Conservation (phyloP, 179 eudicot species). For the Actinidia arguta region DNA sequence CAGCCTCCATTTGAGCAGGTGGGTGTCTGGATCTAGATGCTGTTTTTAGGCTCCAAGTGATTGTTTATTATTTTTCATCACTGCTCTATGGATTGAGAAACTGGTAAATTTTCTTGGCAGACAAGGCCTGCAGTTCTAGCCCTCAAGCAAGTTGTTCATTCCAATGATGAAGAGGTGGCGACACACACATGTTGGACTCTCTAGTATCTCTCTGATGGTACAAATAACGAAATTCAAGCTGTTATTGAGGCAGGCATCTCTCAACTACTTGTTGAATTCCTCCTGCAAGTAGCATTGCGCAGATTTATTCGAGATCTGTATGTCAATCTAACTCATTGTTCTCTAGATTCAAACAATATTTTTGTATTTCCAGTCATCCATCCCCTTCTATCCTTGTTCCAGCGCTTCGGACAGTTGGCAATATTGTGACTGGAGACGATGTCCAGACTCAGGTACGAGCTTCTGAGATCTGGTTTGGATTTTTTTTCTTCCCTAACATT, state of each 20-base stretch:
- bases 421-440: conserved; percentile 91
- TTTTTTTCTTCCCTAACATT: background rate
- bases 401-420: conserved; percentile 90
- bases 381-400: conserved; percentile 83
- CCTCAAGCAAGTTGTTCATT: conserved; percentile 72
- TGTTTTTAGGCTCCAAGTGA: background rate
- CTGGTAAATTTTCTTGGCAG: conserved; percentile 30
- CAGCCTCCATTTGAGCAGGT: conserved; percentile 67
- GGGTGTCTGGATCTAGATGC: background rate
- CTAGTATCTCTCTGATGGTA: conserved; percentile 87
- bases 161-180: conserved; percentile 84
- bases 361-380: conserved; percentile 59
- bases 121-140: conserved; percentile 73
- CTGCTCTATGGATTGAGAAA: background rate
- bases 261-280: conserved; percentile 80
- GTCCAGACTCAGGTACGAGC: conserved; percentile 78
- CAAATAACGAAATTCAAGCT: conserved; percentile 91
- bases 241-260: conserved; percentile 85
- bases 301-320: conserved; percentile 1
- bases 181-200: conserved; percentile 96
- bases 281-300: conserved; percentile 51
- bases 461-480: conserved; percentile 1
- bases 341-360: background rate
- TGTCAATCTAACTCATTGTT: background rate
- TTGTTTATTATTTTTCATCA: background rate